phyloP scores from a whole-genome alignment of 2,329 filamentous ascomycete species.

The Penicillium sp. region DNA sequence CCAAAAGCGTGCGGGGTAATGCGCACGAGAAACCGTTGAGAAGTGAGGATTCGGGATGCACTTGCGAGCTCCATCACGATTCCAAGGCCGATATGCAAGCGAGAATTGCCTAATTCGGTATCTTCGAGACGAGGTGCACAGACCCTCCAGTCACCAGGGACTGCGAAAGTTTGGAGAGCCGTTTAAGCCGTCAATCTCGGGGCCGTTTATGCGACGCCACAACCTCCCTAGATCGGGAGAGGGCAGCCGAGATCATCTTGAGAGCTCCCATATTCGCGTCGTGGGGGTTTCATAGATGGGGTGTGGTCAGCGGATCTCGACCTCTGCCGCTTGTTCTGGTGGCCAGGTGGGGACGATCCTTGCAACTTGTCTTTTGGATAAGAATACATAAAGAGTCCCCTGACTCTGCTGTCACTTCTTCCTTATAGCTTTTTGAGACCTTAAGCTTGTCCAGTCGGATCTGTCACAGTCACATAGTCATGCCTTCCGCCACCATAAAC shows the following conservation, averaged over 20 bases:
- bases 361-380: not conserved
- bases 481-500: slow-evolving; percentile 8
- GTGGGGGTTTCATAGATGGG: not conserved
- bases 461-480: slow-evolving; percentile 1
- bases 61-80: not conserved
- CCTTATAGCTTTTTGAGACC: not conserved
- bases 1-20: not conserved
- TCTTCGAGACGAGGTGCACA: slow-evolving; percentile 11
- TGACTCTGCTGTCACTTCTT: not conserved
- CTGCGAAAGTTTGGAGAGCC: slow-evolving; percentile 6
- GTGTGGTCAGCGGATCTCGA: no score
- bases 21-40: not conserved
- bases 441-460: not conserved
- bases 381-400: slow-evolving; percentile 7
- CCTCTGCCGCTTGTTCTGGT: not conserved
- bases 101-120: slow-evolving; percentile 6
- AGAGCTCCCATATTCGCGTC: not conserved
- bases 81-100: not conserved
- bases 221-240: no score
- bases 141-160: not conserved
- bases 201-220: slow-evolving; percentile 4
- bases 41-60: not conserved
- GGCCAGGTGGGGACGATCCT: not conserved
- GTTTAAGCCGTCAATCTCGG: slow-evolving; percentile 1
- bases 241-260: not conserved